phyloP scores from a whole-genome alignment of 1,284 basidiomycete species.

The Anthracocystis setariae region DNA sequence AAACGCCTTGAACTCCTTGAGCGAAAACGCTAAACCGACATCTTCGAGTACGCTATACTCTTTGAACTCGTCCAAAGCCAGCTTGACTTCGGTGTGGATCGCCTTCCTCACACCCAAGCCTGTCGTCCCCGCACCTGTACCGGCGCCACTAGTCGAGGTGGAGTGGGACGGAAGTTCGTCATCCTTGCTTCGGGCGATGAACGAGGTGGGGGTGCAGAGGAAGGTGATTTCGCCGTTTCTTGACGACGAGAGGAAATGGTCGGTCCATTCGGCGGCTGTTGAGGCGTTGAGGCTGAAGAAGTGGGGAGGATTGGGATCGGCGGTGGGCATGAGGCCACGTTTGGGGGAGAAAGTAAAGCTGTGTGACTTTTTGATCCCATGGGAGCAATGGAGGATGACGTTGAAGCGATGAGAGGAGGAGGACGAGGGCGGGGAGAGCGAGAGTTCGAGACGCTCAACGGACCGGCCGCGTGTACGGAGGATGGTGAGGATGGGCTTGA shows the following conservation, averaged over 20 bases:
- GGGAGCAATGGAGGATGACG: slow-evolving; percentile 44
- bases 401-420: slow-evolving; percentile 23
- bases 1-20: slow-evolving; percentile 56
- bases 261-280: slow-evolving; percentile 53
- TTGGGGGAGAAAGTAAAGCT: slow-evolving; percentile 54
- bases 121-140: neutral
- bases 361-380: slow-evolving; percentile 56
- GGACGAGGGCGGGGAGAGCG: slow-evolving; percentile 19
- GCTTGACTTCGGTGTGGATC: slow-evolving; percentile 50
- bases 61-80: slow-evolving; percentile 42
- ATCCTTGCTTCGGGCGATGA: slow-evolving; percentile 38
- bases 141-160: neutral
- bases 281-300: slow-evolving; percentile 36
- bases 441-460: slow-evolving; percentile 45
- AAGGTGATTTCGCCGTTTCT: slow-evolving; percentile 53
- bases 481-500: slow-evolving; percentile 51
- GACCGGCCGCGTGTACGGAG: slow-evolving; percentile 40
- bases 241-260: slow-evolving; percentile 48
- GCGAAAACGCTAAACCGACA: slow-evolving; percentile 39
- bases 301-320: slow-evolving; percentile 46
- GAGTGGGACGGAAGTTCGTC: slow-evolving; percentile 13
- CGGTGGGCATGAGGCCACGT: slow-evolving; percentile 43
- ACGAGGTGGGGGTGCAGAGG: slow-evolving; percentile 22
- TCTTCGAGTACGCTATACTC: slow-evolving; percentile 40
- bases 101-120: slow-evolving; percentile 14